Evolutionary conservation across 192 early-diverging fungal species (phyloP), one percentile per base, ranked within the genome.

Genomic region (Chytriomyces sp.): DNA sequence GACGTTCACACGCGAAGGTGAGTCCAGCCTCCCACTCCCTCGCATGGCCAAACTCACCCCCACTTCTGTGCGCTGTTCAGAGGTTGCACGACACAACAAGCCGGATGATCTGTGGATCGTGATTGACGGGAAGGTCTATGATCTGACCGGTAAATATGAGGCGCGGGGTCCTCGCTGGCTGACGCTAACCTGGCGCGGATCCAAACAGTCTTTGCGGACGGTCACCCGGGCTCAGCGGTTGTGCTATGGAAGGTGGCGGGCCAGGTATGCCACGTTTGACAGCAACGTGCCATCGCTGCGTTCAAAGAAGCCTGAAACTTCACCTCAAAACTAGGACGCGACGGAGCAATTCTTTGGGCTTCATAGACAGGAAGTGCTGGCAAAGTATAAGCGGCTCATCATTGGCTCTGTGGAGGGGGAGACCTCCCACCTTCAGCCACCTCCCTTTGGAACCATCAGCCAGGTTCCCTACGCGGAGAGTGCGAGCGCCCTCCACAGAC

Each of bases 231-330:
- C 10, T 60, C 56, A n/a, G 74, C 74, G 8, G 57, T 75, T 0
- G 74, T 69, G 17, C 74, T 75, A 19, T 60, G 56, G 70, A 90
- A 93, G 3, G 85, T 84, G 39, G 89, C 91, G 0, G 84, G 86
- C 33, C 85, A 91, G 88, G 91, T 49, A 19, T 49, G 44, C 14
- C 12, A 49, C 22, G 44, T 19, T 22, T 49, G 12, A 2, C 44
- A 49, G 12, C 1, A 1, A 22, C 44, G 14, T 19, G 2, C 44
- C 12, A 2, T 2, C 22, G 1, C 2, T 19, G 19, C 2, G 0
- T 19, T 22, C 2, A 2, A 12, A 19, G 14, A 49, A 12, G 1
- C 0, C 44, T 2, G 14, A 49, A 12, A 49, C 44, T 22, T 22
- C 12, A 12, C 22, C 44, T 19, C 44, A 22, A 12, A 12, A 49